Evolutionary conservation across 2,329 filamentous ascomycete genomes (phyloP).

Genomic region (Trichophyton mentagrophytes): DNA sequence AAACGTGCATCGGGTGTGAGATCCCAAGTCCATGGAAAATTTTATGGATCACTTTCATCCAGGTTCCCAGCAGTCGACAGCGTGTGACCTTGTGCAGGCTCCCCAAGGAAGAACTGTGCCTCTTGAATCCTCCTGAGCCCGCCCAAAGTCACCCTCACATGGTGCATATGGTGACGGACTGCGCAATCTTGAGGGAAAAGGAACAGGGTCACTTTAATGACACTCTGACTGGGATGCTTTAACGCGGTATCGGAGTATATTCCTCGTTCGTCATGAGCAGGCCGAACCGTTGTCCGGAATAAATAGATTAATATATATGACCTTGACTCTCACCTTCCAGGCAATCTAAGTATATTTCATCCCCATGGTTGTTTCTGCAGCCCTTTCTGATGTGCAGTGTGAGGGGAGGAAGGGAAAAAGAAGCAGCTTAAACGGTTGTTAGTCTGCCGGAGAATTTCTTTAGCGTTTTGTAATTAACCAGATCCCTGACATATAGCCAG

Average conservation of each 20-base stretch:
- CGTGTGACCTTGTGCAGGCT: constrained; percentile 1
- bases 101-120: background rate
- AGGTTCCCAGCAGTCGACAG: background rate
- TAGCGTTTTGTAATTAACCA: background rate
- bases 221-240: background rate
- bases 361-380: background rate
- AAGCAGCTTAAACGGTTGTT: constrained; percentile 1
- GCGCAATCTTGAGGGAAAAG: background rate
- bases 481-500: background rate
- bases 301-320: background rate
- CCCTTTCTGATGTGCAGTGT: background rate
- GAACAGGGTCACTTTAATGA: background rate
- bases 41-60: background rate
- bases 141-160: constrained; percentile 3
- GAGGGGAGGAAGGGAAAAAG: background rate
- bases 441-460: constrained; percentile 4
- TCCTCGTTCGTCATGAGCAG: background rate
- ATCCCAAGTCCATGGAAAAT: background rate
- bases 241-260: background rate
- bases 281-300: background rate
- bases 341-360: background rate
- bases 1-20: background rate
- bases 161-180: background rate
- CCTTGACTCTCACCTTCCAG: background rate
- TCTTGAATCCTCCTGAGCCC: background rate